phyloP scores from a whole-genome alignment of 352 stramenopile genomes.

The Pythium coloratum region DNA sequence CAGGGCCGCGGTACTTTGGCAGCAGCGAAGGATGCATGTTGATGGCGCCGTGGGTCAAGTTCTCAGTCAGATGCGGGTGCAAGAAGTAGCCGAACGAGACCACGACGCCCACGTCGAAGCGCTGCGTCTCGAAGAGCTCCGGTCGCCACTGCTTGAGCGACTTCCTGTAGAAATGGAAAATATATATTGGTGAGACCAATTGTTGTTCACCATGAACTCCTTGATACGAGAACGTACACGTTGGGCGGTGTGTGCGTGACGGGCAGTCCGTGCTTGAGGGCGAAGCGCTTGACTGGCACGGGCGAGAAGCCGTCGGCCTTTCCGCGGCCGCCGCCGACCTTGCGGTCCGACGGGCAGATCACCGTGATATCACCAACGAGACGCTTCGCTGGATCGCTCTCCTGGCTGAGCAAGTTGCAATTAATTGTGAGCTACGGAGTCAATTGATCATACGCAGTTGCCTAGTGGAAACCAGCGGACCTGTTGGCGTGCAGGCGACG shows the following conservation, averaged over 20 bases:
- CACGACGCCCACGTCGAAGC: constrained; percentile 83
- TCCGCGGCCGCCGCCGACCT: constrained; percentile 60
- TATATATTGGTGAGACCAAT: neutral
- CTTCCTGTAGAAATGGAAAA: constrained; percentile 38
- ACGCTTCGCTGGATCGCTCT: constrained; percentile 23
- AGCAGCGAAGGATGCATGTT: constrained; percentile 90
- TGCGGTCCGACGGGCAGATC: constrained; percentile 79
- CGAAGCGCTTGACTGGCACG: constrained; percentile 79
- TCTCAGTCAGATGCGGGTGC: constrained; percentile 74
- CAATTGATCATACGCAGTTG: neutral
- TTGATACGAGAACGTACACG: constrained; percentile 34
- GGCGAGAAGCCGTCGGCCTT: constrained; percentile 50
- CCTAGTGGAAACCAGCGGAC: constrained; percentile 19
- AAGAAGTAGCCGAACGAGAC: constrained; percentile 87
- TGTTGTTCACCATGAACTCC: no score
- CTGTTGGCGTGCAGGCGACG: constrained; percentile 66
- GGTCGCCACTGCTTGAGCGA: constrained; percentile 70
- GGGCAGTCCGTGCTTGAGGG: constrained; percentile 51
- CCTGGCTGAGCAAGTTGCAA: constrained; percentile 22
- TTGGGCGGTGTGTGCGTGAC: constrained; percentile 68
- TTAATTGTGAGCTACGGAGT: neutral
- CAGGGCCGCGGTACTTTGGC: constrained; percentile 83
- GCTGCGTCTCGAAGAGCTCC: constrained; percentile 39
- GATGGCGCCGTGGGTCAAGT: constrained; percentile 69
- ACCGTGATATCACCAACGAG: constrained; percentile 65